These are phyloP conservation scores for Backusella macrospora DNA, from an alignment of 192 early-diverging fungal genomes.

Conservation along the genomic window DNA sequence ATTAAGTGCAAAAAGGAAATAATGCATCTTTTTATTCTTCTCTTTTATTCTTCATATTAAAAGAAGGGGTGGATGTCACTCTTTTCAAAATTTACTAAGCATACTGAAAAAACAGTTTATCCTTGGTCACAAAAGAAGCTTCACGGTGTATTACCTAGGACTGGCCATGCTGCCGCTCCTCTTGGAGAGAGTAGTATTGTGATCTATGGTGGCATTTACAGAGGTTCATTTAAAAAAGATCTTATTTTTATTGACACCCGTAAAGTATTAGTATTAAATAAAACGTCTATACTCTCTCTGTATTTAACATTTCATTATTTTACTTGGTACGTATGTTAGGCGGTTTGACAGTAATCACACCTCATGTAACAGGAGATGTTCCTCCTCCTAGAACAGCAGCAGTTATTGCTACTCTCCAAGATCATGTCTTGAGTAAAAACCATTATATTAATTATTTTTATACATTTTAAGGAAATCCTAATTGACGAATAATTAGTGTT, in stretches of 20 bases:
- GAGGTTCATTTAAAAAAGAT: constrained; percentile 26
- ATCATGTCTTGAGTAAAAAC: constrained; percentile 44
- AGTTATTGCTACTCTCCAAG: constrained; percentile 43
- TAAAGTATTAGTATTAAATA: not conserved
- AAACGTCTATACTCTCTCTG: not conserved
- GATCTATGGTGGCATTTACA: constrained; percentile 28
- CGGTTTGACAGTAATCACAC: not conserved
- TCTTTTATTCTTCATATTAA: not conserved
- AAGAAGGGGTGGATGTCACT: constrained; percentile 22
- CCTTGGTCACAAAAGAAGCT: constrained; percentile 34
- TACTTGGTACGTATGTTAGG: not conserved
- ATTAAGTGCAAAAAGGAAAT: not conserved
- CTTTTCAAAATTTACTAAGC: constrained; percentile 30
- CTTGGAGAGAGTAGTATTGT: constrained; percentile 13
- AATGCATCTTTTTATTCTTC: not conserved
- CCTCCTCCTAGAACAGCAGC: constrained; percentile 44
- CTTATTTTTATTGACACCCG: constrained; percentile 25
- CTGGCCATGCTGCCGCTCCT: constrained; percentile 22
- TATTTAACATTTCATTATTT: not conserved
- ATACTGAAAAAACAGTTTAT: constrained; percentile 17
- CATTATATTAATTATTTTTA: not conserved
- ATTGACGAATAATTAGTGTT: constrained; percentile 33
- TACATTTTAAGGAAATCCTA: not conserved
- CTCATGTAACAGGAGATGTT: constrained; percentile 42
- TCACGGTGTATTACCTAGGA: constrained; percentile 24